Evolutionary conservation across 805 yeast genomes (phyloP).

Genomic region (Priceomyces carsonii): DNA sequence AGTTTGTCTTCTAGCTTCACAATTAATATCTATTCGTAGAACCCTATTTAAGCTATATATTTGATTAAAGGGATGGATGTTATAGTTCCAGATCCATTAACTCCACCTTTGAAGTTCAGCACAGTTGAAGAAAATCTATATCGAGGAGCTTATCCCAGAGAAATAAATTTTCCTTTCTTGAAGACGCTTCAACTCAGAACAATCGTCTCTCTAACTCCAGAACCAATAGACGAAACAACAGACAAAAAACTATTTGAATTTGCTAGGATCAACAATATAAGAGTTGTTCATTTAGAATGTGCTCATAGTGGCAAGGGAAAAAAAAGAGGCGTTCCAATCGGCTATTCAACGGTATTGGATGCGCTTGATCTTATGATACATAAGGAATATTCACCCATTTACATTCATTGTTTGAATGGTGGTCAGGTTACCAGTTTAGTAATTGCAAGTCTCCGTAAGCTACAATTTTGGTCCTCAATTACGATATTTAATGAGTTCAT

Average conservation of each 20-base stretch:
- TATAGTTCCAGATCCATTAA: constrained; percentile 30
- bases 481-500: constrained; percentile 86
- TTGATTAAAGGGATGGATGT: constrained; percentile 1
- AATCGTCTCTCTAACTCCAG: constrained; percentile 78
- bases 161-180: constrained; percentile 68
- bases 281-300: constrained; percentile 66
- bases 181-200: constrained; percentile 65
- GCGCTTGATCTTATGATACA: constrained; percentile 66
- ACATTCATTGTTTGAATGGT: constrained; percentile 86
- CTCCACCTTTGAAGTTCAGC: constrained; percentile 80
- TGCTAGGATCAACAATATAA: constrained; percentile 55
- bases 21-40: too few relatives aligned
- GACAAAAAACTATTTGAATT: constrained; percentile 55
- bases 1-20: too few relatives aligned
- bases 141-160: constrained; percentile 87
- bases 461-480: constrained; percentile 85
- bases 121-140: constrained; percentile 68
- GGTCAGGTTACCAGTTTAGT: constrained; percentile 83
- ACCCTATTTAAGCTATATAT: too few relatives aligned
- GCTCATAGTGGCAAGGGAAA: constrained; percentile 72
- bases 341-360: constrained; percentile 57
- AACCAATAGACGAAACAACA: constrained; percentile 56
- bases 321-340: constrained; percentile 81
- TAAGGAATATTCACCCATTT: constrained; percentile 64
- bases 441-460: constrained; percentile 81